phyloP scores from a whole-genome alignment of 495 filamentous ascomycete species.

The Clavariopsis aquatica region DNA sequence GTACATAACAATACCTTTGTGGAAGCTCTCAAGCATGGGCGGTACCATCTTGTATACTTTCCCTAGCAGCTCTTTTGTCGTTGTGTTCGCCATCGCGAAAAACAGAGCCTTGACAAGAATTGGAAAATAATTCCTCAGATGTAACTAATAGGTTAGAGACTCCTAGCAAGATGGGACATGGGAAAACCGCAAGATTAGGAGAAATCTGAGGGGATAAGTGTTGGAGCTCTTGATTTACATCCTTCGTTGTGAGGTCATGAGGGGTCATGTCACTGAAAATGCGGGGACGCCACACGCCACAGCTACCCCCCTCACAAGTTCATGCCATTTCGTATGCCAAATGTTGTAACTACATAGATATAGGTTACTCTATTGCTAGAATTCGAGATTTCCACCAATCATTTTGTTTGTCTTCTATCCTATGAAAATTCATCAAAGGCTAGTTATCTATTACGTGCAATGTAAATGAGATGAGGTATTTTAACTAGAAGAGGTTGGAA shows the following conservation, averaged over 20 bases:
- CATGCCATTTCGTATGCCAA: too few relatives aligned
- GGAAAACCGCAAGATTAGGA: background rate
- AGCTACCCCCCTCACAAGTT: too few relatives aligned
- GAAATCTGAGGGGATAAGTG: background rate
- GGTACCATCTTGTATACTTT: slow-evolving; percentile 91
- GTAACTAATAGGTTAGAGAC: background rate
- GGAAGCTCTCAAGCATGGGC: slow-evolving; percentile 92
- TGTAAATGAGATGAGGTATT: too few relatives aligned
- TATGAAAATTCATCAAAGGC: too few relatives aligned
- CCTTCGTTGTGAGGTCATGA: background rate
- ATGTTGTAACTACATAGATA: too few relatives aligned
- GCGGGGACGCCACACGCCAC: background rate
- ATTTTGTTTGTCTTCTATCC: too few relatives aligned
- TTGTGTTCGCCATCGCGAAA: slow-evolving; percentile 50
- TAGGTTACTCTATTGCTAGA: too few relatives aligned
- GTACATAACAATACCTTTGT: slow-evolving; percentile 69
- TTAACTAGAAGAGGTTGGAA: too few relatives aligned
- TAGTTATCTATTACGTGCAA: too few relatives aligned
- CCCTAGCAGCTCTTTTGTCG: slow-evolving; percentile 69
- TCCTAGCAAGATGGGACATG: background rate
- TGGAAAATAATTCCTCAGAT: background rate
- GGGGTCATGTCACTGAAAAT: background rate
- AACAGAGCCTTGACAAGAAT: background rate
- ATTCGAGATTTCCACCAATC: too few relatives aligned
- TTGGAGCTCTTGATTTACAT: background rate